Evolutionary conservation across 1,284 basidiomycete species (phyloP), one percentile per base, ranked within the genome.

Genomic region (Cryptococcus sp.): DNA sequence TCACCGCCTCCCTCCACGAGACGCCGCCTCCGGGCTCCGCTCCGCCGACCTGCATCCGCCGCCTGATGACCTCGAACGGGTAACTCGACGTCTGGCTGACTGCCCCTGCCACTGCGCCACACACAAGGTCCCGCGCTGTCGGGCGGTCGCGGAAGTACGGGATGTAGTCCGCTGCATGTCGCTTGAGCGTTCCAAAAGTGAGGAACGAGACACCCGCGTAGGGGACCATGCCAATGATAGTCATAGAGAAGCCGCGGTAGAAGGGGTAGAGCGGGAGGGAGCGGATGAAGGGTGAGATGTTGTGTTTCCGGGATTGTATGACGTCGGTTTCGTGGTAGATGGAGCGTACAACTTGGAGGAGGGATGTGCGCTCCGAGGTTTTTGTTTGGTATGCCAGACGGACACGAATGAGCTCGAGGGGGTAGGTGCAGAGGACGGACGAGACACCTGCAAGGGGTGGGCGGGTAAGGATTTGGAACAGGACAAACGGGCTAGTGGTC

Each of bases 171-270:
- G 69, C 65, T 55, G 91, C 79, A 52, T 80, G 79, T 3, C 87
- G 81, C 63, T 89, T 87, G 45, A 94, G 82, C 62, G 84, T 87
- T 42, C 89, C 92, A 87, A 91, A 97, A 20, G 87, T 86, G 53
- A 98, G 83, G 80, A 99, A 99, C 12, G 89, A 91, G 1, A 92
- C 93, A 8, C 96, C 96, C 1, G 94, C 93, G 69, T 99, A 98
- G 0, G 96, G 96, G 18, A 98, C 82, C 85, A 98, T 98, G 43
- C 93, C 93, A 21, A 84, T 76, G 44, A 96, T 78, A n/a, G 91
- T 92, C 37, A 94, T 89, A 11, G 86, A 86, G 77, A 98, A 98
- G 8, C 96, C 96, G 35, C 96, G 87, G 74, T 99, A 99, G 77
- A 91, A 84, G 18, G 78, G 72, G 49, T 75, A 69, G 52, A 79